These are phyloP conservation scores for Scheffersomyces insectosa DNA, from an alignment of 1,139 yeast species.

Conservation along the genomic window DNA sequence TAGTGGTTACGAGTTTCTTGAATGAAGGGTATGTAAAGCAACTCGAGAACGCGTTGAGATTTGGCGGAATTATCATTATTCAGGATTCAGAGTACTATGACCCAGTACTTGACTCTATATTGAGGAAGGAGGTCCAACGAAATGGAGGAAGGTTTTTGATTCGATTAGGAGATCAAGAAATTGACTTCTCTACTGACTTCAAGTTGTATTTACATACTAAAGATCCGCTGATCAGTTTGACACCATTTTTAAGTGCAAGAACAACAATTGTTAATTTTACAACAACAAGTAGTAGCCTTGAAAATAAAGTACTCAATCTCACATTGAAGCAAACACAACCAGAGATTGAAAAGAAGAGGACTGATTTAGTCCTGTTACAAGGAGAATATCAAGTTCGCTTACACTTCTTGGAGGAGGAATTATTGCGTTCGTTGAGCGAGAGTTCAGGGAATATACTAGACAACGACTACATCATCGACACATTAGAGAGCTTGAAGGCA, in stretches of 20 bases:
- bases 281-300: conserved; percentile 65
- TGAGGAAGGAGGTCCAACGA: conserved; percentile 59
- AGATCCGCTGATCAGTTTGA: conserved; percentile 50
- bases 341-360: conserved; percentile 61
- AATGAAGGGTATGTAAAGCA: conserved; percentile 69
- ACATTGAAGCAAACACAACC: conserved; percentile 62
- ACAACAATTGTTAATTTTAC: conserved; percentile 70
- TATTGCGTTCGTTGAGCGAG: conserved; percentile 59
- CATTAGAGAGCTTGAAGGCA: conserved; percentile 63
- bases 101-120: conserved; percentile 65
- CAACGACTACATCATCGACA: conserved; percentile 57
- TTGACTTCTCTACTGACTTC: conserved; percentile 71
- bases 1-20: conserved; percentile 67
- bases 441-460: conserved; percentile 69
- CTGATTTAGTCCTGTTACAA: conserved; percentile 53
- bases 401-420: conserved; percentile 57
- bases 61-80: conserved; percentile 75
- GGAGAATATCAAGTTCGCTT: conserved; percentile 61
- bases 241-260: conserved; percentile 62
- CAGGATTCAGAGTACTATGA: conserved; percentile 81
- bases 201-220: conserved; percentile 59
- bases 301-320: conserved; percentile 60
- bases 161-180: conserved; percentile 58
- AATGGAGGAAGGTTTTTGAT: conserved; percentile 74
- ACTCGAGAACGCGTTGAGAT: conserved; percentile 76